Base-by-base conservation (phyloP, 306 rosid species). In the Alnus glutinosa region DNA sequence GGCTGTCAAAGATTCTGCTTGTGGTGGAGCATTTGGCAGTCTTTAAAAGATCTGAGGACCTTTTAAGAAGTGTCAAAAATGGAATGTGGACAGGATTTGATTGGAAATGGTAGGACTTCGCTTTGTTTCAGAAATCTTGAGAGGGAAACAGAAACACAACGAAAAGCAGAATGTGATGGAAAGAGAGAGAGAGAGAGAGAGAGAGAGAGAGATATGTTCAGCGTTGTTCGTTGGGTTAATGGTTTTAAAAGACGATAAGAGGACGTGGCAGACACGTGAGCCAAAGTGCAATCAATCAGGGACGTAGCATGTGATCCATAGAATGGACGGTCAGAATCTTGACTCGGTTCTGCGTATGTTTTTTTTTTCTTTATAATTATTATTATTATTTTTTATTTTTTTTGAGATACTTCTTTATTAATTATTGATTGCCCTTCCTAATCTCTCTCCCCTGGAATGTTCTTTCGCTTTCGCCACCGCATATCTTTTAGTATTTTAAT, bases 181-280 rank as follows among this genome's bases (percentile, higher is more conserved):
- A 73, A 73, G 70, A 58, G 83, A 69, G 69, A 19, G 49, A 78
- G 57, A 55, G 76, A 42, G 57, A 55, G 76, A 42, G 7, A 44
- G 52, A 2, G 10, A 75, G 16, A 52, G 39, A 39, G 2, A 44
- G 15, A 18, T 52, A 75, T 61, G 57, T 44, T 44, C 32, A 36
- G 12, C 36, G 34, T 46, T 18, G 55, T 78, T 54, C 75, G 75
- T 37, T 32, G 28, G 28, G 28, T 23, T 23, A 23, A 23, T 18
- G 71, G 48, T 23, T 18, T 42, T 68, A 83, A 85, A 88, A 77
- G 80, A 77, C 14, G 81, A 61, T 52, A 69, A 36, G 77, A 74
- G 86, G 78, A 86, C 77, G 86, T 83, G 89, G 84, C 75, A 30
- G 76, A 39, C 97, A 89, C 88, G 90, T 86, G 91, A 80, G 80